These are phyloP conservation scores for Boletus rufocinnamomeus DNA, from an alignment of 768 basidiomycete species.

Conservation along the genomic window DNA sequence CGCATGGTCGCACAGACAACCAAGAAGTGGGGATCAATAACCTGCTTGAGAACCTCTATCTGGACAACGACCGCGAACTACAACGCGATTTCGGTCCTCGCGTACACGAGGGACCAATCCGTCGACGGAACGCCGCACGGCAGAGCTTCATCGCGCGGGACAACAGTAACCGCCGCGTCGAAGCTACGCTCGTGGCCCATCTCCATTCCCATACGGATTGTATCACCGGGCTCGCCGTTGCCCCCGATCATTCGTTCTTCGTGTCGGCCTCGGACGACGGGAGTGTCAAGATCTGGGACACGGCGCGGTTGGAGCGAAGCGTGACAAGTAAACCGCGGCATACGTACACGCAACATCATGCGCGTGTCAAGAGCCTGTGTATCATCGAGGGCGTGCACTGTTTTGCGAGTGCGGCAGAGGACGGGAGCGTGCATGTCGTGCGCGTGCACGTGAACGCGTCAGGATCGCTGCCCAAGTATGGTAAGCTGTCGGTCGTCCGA, in stretches of 20 bases:
- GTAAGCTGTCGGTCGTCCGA: constrained; percentile 75
- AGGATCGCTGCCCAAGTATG: constrained; percentile 79
- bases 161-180: constrained; percentile 56
- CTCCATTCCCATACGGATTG: constrained; percentile 80
- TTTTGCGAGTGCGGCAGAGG: constrained; percentile 83
- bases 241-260: constrained; percentile 95
- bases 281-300: constrained; percentile 91
- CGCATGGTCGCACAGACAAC: constrained; percentile 56
- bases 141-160: constrained; percentile 71
- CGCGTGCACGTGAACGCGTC: constrained; percentile 73
- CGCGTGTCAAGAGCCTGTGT: constrained; percentile 67
- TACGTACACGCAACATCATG: constrained; percentile 72
- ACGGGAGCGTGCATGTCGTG: constrained; percentile 82
- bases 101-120: constrained; percentile 77
- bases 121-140: constrained; percentile 72
- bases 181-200: constrained; percentile 82
- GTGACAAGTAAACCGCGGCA: constrained; percentile 83
- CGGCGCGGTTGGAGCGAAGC: constrained; percentile 90
- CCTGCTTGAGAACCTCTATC: constrained; percentile 85
- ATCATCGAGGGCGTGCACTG: constrained; percentile 86
- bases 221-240: constrained; percentile 78
- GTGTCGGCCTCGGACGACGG: constrained; percentile 93
- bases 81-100: constrained; percentile 91
- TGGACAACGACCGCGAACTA: constrained; percentile 83
- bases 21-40: constrained; percentile 89